Base-by-base conservation (phyloP, 1,284 basidiomycete genomes). In the Fomes fomentarius region DNA sequence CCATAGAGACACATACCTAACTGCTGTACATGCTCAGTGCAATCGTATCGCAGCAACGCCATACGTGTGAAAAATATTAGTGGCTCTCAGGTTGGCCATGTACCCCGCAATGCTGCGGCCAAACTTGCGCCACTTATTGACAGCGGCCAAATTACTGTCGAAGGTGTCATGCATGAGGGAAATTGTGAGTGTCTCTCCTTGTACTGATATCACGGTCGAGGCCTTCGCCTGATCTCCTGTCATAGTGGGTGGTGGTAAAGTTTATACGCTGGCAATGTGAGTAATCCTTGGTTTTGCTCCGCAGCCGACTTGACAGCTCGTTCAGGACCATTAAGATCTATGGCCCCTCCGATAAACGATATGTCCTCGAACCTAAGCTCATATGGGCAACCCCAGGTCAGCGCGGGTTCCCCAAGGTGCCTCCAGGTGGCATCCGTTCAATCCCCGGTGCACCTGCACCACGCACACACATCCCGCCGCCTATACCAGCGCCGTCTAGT, bases 1-100 rank as follows among this genome's bases (percentile, higher is more conserved):
- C 10, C 62, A 63, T 60, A 62, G 65, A 2, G 17, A 38, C n/a
- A 19, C 24, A 2, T 35, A n/a, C 21, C 7, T 30, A n/a, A n/a
- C n/a, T 17, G 17, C 2, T 6, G 4, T 38, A 3, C 1, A 6
- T 14, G 9, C 12, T 37, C 25, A 11, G 39, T 47, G 30, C 55
- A 10, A 28, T 5, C 41, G 25, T 24, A 1, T 5, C 51, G 7
- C 28, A 88, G 86, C 22, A 91, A 91, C 68, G 87, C 87, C 1
- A 88, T 93, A 25, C 82, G 89, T 73, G 91, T 94, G 10, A 77
- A 83, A 65, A 94, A 94, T 63, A 92, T 93, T 28, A 74, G 78
- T 1, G 74, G 79, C 1, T 72, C 71, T 14, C 91, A 93, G 77
- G 90, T 94, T 4, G 92, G 93, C 3, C 92, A 94, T 69, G 69